A percentile compares a stretch with the other conserved stretches of the same genome.
phyloP scores from a whole-genome alignment of 2,329 filamentous ascomycete genomes.

The Karstenula rhodostoma region DNA sequence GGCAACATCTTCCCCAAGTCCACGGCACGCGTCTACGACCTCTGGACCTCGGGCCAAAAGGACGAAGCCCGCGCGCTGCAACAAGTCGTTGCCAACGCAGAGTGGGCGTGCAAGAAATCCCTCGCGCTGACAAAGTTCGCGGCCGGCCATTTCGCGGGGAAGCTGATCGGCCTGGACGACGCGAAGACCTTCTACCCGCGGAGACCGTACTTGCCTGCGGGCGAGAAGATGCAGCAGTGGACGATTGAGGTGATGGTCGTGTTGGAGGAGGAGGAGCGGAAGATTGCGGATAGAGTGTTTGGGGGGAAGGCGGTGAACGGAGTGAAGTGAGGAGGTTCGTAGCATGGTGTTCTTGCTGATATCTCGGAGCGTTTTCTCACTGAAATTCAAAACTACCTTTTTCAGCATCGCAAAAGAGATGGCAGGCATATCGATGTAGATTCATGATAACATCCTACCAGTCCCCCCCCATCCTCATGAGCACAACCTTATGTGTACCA shows the following conservation, averaged over 20 bases:
- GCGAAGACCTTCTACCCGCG: constrained; percentile 53
- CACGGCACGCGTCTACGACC: constrained; percentile 52
- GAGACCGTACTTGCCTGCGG: constrained; percentile 53
- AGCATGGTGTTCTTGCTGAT: no score
- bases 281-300: constrained; percentile 11
- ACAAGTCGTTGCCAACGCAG: constrained; percentile 56
- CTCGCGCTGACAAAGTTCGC: constrained; percentile 59
- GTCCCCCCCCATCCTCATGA: background rate
- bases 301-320: background rate
- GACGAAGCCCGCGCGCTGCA: constrained; percentile 54
- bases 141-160: constrained; percentile 54
- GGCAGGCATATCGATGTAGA: background rate
- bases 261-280: constrained; percentile 43
- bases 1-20: constrained; percentile 47
- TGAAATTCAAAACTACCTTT: no score
- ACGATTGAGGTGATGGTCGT: constrained; percentile 53
- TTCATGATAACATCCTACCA: background rate
- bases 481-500: background rate
- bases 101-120: constrained; percentile 61
- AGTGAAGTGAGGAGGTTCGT: background rate
- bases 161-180: constrained; percentile 47
- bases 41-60: constrained; percentile 51
- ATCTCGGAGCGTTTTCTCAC: no score
- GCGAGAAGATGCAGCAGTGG: constrained; percentile 53
- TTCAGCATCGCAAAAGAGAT: background rate